Evolutionary conservation across 345 rosid species (phyloP).

Genomic region (Camelina laxa): DNA sequence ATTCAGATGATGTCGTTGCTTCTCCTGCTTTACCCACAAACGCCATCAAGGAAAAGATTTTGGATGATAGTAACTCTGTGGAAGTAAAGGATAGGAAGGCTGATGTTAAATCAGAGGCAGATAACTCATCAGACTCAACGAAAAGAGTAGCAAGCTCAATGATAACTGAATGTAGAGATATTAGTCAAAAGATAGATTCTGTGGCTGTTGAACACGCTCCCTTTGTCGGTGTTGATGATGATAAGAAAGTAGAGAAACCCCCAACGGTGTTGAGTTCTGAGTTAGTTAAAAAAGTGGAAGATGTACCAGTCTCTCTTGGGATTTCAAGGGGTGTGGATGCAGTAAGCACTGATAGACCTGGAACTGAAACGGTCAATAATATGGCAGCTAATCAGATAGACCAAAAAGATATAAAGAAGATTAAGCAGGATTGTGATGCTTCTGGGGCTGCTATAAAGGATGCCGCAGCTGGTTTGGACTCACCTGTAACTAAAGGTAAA

Average conservation of each 20-base stretch:
- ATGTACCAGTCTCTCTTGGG: constrained; percentile 32
- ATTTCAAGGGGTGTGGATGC: constrained; percentile 34
- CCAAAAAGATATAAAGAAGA: constrained; percentile 36
- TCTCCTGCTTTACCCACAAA: constrained; percentile 36
- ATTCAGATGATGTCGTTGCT: constrained; percentile 42
- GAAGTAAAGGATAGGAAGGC: constrained; percentile 3
- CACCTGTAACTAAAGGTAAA: constrained; percentile 39
- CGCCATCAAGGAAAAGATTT: constrained; percentile 34
- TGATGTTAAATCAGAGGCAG: constrained; percentile 22
- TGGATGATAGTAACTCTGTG: constrained; percentile 19
- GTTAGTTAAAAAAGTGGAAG: too few relatives aligned
- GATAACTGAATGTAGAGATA: background rate
- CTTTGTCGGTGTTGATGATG: constrained; percentile 37
- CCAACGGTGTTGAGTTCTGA: constrained; percentile 11
- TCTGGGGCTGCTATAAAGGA: background rate
- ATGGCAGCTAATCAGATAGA: constrained; percentile 23
- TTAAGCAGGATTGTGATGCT: constrained; percentile 17
- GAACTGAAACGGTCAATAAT: constrained; percentile 48
- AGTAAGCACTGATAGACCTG: constrained; percentile 40
- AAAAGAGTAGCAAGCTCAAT: background rate
- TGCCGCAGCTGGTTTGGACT: constrained; percentile 18
- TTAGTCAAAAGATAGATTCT: constrained; percentile 37
- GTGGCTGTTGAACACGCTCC: constrained; percentile 43
- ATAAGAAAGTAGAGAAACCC: constrained; percentile 46
- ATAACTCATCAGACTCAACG: background rate